Evolutionary conservation across 2,329 filamentous ascomycete species (phyloP), one percentile per base, ranked within the genome.

Genomic region (Xenoacremonium recifei): DNA sequence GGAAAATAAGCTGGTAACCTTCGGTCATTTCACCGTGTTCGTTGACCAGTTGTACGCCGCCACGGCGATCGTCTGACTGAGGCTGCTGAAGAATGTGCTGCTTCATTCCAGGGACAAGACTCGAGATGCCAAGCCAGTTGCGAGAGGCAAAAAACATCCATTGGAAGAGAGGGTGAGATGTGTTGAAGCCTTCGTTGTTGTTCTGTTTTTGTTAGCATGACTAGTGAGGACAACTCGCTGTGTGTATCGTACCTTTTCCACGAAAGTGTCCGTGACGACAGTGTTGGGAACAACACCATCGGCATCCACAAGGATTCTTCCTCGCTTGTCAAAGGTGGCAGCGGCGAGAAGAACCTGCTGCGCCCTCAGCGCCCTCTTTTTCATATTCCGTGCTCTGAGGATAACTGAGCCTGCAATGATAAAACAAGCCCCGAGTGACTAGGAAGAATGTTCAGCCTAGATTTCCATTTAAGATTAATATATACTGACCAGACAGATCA

Each of bases 111-210:
- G 79, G 78, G 18, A 95, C 72, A 5, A 93, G 70, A 33, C 81
- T 78, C 40, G 73, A 73, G 19, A 95, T 75, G 31, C 80, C 77
- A 7, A 67, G 60, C 90, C 90, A 96, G 62, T 90, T 85, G 44
- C 83, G 77, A 5, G 87, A 88, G 3, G 89, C 87, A 42, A 87
- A 80, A 59, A 87, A 95, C 57, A 93, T 84, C 90, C 90, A 95
- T 36, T 90, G 81, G 64, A 93, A 95, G 2, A 91, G 80, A 0
- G 87, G 80, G 59, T 95, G 89, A 1, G 80, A 79, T 18, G 82
- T 82, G 42, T 81, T 82, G 56, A 96, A 91, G 12, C 84, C 79
- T 46, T 95, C 88, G 45, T 84, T 80, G 40, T 84, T 67, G 48
- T 51, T 65, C 55, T 61, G 44, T 53, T 40, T 30, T 40, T 25